Percentiles rank a stretch among this genome's conserved stretches.
Evolutionary conservation across 1,284 basidiomycete species (phyloP).

Genomic region (Calocybe gambosa): DNA sequence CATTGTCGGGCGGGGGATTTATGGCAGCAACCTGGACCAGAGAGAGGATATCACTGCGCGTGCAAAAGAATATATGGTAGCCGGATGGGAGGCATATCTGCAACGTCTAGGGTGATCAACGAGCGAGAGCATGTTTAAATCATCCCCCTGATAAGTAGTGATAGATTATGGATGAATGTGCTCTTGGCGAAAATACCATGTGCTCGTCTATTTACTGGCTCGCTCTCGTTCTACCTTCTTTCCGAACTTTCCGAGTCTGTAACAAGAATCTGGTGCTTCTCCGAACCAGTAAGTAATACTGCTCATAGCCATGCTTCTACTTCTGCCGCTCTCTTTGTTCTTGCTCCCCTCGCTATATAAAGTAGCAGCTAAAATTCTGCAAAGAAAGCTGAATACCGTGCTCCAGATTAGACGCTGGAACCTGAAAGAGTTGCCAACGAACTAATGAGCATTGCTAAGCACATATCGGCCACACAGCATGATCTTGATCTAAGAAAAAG

Average conservation of each 20-base stretch:
- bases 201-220: conserved; percentile 29
- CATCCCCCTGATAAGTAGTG: too few relatives aligned
- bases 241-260: conserved; percentile 11
- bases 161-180: conserved; percentile 4
- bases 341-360: conserved; percentile 76
- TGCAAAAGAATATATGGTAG: conserved; percentile 78
- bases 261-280: conserved; percentile 1
- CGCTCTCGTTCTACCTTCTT: too few relatives aligned
- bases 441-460: not conserved
- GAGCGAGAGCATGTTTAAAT: too few relatives aligned
- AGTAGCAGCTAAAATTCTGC: conserved; percentile 76
- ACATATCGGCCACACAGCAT: conserved; percentile 62
- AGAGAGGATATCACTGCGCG: conserved; percentile 52
- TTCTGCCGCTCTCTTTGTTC: conserved; percentile 72
- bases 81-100: conserved; percentile 91
- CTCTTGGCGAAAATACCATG: conserved; percentile 29
- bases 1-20: conserved; percentile 95
- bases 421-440: conserved; percentile 24
- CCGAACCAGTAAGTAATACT: conserved; percentile 48
- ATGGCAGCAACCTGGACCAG: conserved; percentile 58
- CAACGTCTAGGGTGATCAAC: conserved; percentile 26
- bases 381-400: conserved; percentile 71
- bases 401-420: conserved; percentile 63
- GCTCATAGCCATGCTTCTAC: conserved; percentile 67
- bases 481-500: conserved; percentile 28